Evolutionary conservation across 345 rosid species (phyloP).

Genomic region (Citrus sinensis): DNA sequence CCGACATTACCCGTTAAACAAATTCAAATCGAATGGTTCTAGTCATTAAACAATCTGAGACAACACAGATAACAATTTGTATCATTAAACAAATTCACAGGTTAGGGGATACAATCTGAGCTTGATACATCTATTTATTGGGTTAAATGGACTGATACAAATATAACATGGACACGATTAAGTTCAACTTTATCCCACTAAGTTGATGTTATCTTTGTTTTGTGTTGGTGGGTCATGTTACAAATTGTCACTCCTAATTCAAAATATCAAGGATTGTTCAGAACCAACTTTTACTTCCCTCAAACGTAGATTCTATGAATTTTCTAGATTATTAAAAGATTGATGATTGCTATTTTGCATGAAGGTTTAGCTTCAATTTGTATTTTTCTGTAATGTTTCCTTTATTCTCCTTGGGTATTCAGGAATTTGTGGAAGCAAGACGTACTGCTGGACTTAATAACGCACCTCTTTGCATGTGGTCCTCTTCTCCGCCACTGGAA

Average conservation of each 20-base stretch:
- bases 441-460: conserved; percentile 70
- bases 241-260: neutral
- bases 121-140: neutral
- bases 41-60: neutral
- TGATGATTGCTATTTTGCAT: neutral
- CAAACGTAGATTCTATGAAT: neutral
- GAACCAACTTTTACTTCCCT: too few species aligned
- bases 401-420: conserved; percentile 2
- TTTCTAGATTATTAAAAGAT: neutral
- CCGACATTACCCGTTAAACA: neutral
- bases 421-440: conserved; percentile 97
- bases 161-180: neutral
- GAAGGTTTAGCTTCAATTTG: neutral
- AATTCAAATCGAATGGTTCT: neutral
- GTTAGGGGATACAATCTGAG: neutral
- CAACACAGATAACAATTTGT: neutral
- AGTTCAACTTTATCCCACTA: neutral
- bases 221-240: neutral
- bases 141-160: neutral
- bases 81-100: neutral
- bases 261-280: neutral
- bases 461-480: conserved; percentile 90
- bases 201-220: neutral
- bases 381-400: too few species aligned
- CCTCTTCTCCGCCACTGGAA: conserved; percentile 68